phyloP scores from a whole-genome alignment of 345 rosid species.

The Hibiscus syriacus region DNA sequence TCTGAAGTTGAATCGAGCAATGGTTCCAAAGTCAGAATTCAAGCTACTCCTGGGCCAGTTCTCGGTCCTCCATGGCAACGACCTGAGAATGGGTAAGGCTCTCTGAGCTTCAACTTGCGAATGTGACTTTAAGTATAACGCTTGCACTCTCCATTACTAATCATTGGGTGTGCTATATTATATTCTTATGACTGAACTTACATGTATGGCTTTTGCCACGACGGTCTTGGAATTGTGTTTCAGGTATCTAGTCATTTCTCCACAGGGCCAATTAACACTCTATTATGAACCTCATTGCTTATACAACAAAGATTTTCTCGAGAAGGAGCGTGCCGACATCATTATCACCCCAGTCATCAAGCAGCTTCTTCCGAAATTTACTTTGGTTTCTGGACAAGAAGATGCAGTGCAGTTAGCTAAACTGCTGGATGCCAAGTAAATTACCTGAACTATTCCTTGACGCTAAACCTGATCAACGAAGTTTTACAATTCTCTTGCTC shows the following conservation, averaged over 20 bases:
- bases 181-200: background rate
- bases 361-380: constrained; percentile 85
- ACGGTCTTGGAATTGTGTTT: background rate
- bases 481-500: constrained; percentile 5
- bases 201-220: background rate
- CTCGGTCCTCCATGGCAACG: constrained; percentile 99
- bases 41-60: constrained; percentile 70
- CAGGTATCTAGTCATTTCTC: constrained; percentile 62
- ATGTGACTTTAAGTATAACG: constrained; percentile 6
- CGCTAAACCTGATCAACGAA: background rate
- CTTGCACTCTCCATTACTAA: background rate
- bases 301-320: constrained; percentile 43
- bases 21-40: constrained; percentile 48
- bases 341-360: constrained; percentile 83
- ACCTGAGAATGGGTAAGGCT: constrained; percentile 78
- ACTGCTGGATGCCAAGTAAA: constrained; percentile 65
- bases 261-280: constrained; percentile 50
- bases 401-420: constrained; percentile 86
- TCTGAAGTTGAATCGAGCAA: constrained; percentile 37
- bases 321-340: constrained; percentile 68
- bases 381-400: constrained; percentile 93
- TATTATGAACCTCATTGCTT: constrained; percentile 93
- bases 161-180: background rate
- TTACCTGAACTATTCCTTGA: background rate
- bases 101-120: constrained; percentile 1